phyloP scores from a whole-genome alignment of 2,329 filamentous ascomycete species.

The Cladosporium halotolerans region DNA sequence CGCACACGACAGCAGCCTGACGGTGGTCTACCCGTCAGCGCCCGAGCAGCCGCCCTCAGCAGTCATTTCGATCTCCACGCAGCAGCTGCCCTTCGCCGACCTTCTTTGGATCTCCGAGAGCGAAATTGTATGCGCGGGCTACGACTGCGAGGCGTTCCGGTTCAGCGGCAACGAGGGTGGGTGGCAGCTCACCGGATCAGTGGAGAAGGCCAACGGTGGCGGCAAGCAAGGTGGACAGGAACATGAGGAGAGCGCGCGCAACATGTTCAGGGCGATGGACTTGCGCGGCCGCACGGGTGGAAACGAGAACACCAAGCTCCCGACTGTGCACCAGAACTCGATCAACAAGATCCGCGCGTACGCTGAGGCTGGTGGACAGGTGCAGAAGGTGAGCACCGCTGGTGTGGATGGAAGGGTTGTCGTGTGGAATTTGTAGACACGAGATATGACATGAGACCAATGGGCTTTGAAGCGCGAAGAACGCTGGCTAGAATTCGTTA shows the following conservation, averaged over 20 bases:
- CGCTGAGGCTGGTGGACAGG: conserved; percentile 53
- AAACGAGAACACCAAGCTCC: conserved; percentile 91
- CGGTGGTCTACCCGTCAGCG: conserved; percentile 86
- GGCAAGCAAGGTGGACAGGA: conserved; percentile 39
- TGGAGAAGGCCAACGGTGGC: conserved; percentile 56
- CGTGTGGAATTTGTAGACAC: conserved; percentile 39
- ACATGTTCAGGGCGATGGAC: conserved; percentile 99
- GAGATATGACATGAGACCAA: too few species aligned
- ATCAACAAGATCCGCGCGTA: conserved; percentile 78
- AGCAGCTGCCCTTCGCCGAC: conserved; percentile 86
- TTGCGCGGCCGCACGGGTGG: conserved; percentile 71
- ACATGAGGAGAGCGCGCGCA: conserved; percentile 85
- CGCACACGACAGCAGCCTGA: conserved; percentile 92
- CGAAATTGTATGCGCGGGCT: conserved; percentile 92
- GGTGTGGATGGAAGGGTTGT: conserved; percentile 45
- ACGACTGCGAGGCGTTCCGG: conserved; percentile 82
- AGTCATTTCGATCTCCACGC: conserved; percentile 83
- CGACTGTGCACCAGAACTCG: conserved; percentile 94
- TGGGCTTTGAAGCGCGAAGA: too few species aligned
- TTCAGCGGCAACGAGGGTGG: conserved; percentile 72
- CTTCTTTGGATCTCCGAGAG: conserved; percentile 86
- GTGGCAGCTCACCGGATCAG: conserved; percentile 75
- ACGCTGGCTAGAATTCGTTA: too few species aligned
- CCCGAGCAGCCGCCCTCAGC: conserved; percentile 86
- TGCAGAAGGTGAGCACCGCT: conserved; percentile 68